Conservation (phyloP, 2,329 filamentous ascomycete genomes). For the Penicillium sp. region DNA sequence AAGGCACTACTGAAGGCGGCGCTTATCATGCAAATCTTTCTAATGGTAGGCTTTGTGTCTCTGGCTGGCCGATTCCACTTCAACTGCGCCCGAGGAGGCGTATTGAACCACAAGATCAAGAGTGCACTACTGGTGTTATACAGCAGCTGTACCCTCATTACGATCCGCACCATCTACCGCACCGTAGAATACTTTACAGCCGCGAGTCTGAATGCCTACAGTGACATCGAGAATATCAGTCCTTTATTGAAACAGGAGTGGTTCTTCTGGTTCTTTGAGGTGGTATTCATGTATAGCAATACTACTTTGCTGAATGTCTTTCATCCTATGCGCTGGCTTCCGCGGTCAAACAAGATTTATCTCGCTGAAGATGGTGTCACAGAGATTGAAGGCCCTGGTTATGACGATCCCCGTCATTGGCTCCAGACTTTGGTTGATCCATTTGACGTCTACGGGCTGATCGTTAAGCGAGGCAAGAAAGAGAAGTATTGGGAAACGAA, state of each 20-base stretch:
- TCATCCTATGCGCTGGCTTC: slow-evolving; percentile 51
- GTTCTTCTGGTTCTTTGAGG: slow-evolving; percentile 57
- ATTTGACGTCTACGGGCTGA: slow-evolving; percentile 41
- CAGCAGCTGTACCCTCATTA: slow-evolving; percentile 45
- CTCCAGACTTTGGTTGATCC: slow-evolving; percentile 45
- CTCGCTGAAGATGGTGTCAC: slow-evolving; percentile 52
- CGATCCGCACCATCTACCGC: slow-evolving; percentile 47
- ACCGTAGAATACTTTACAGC: slow-evolving; percentile 49
- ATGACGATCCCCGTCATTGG: slow-evolving; percentile 47
- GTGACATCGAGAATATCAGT: slow-evolving; percentile 32
- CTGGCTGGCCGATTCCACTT: slow-evolving; percentile 48
- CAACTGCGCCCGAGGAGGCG: slow-evolving; percentile 37
- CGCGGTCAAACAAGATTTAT: slow-evolving; percentile 51
- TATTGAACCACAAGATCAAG: slow-evolving; percentile 46
- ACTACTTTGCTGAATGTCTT: slow-evolving; percentile 52
- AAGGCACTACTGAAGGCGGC: slow-evolving; percentile 49
- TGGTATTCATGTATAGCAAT: slow-evolving; percentile 51
- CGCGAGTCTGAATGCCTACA: slow-evolving; percentile 33
- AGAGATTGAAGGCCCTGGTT: slow-evolving; percentile 51
- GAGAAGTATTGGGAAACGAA: slow-evolving; percentile 40
- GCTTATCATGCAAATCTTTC: slow-evolving; percentile 50
- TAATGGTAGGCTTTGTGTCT: slow-evolving; percentile 50
- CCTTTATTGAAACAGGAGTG: slow-evolving; percentile 45
- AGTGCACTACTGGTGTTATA: slow-evolving; percentile 46
- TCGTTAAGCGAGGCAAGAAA: slow-evolving; percentile 36